Conservation (phyloP, 2,329 filamentous ascomycete species). For the Endoconidiophora laricicola region DNA sequence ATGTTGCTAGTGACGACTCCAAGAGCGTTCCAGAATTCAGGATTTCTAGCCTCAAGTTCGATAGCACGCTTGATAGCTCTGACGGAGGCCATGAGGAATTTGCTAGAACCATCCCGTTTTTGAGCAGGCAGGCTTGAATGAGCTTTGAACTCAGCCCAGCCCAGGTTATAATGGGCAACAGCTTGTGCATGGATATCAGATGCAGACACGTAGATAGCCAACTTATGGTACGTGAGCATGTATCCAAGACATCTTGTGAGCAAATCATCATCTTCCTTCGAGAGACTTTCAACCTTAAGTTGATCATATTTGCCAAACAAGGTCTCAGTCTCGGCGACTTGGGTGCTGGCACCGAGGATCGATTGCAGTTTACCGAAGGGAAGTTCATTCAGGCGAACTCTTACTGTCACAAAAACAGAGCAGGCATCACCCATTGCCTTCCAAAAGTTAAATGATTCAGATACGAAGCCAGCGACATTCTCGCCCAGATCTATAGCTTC, state of each 20-base stretch:
- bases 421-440: conserved; percentile 82
- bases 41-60: conserved; percentile 82
- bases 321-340: conserved; percentile 28
- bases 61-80: conserved; percentile 91
- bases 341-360: conserved; percentile 36
- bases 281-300: conserved; percentile 29
- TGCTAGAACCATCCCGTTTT: conserved; percentile 40
- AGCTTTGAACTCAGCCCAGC: conserved; percentile 79
- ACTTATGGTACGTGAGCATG: conserved; percentile 72
- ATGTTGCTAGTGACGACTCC: conserved; percentile 78
- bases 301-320: conserved; percentile 52
- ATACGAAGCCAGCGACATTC: conserved; percentile 40
- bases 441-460: conserved; percentile 83
- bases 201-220: conserved; percentile 56
- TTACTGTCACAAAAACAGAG: conserved; percentile 64
- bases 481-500: conserved; percentile 53
- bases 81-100: conserved; percentile 65
- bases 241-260: conserved; percentile 48
- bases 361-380: conserved; percentile 39
- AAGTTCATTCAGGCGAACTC: conserved; percentile 43
- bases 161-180: conserved; percentile 93
- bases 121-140: conserved; percentile 45
- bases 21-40: conserved; percentile 93
- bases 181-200: conserved; percentile 75
- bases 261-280: conserved; percentile 22